Percentiles rank a stretch among this genome's conserved stretches.
phyloP scores from a whole-genome alignment of 108 stramenopile genomes.

The Stephanodiscus minutulus region DNA sequence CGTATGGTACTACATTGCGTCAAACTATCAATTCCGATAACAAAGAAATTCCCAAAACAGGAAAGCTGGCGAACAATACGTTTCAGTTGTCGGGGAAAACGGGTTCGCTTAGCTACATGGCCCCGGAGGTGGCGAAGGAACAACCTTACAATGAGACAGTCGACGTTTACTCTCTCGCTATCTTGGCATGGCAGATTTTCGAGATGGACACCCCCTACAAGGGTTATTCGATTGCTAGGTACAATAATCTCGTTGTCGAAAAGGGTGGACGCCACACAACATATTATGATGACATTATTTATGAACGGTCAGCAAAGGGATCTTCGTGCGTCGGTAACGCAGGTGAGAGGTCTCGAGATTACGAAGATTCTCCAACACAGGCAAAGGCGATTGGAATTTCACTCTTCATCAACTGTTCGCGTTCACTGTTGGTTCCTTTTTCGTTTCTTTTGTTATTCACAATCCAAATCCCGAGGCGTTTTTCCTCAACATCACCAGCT shows the following conservation, averaged over 20 bases:
- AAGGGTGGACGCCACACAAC: conserved; percentile 63
- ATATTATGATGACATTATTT: no score
- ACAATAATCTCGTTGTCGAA: conserved; percentile 57
- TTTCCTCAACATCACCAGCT: no score
- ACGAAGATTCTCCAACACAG: no score
- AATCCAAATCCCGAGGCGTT: no score
- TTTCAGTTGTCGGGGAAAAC: conserved; percentile 61
- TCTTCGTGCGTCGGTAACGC: no score
- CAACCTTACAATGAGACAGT: conserved; percentile 86
- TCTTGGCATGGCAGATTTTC: conserved; percentile 85
- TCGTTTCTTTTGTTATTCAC: no score
- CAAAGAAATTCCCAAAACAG: conserved; percentile 21
- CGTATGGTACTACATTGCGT: neutral
- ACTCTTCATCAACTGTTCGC: no score
- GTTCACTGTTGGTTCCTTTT: no score
- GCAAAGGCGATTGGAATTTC: no score
- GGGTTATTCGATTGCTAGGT: conserved; percentile 61
- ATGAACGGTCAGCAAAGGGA: no score
- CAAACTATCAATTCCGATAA: neutral
- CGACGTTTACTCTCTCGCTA: conserved; percentile 86
- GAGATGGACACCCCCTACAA: conserved; percentile 68
- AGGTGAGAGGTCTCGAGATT: no score
- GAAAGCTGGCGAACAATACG: conserved; percentile 21
- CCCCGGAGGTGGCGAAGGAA: conserved; percentile 75
- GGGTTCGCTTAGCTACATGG: conserved; percentile 68